Conservation (phyloP, 1,284 basidiomycete species). For the Heterobasidion occidentale region DNA sequence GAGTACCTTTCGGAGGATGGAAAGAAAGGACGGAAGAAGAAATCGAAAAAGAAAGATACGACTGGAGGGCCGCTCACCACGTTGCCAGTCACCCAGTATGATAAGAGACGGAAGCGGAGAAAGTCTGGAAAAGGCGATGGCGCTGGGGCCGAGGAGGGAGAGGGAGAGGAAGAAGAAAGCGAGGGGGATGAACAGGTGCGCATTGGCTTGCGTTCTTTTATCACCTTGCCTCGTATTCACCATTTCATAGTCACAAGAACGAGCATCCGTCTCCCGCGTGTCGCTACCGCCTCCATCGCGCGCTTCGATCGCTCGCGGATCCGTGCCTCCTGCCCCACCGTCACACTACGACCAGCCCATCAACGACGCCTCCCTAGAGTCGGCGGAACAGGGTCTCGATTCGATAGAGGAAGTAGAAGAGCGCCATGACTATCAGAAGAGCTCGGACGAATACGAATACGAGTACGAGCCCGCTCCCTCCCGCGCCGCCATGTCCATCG, state of each 20-base stretch:
- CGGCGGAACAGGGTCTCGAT: slow-evolving; percentile 38
- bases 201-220: too few relatives aligned
- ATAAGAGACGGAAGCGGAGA: slow-evolving; percentile 41
- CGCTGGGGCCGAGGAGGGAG: too few relatives aligned
- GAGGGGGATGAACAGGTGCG: slow-evolving; percentile 21
- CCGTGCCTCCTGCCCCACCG: slow-evolving; percentile 16
- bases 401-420: slow-evolving; percentile 46
- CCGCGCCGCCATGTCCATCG: slow-evolving; percentile 22
- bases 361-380: slow-evolving; percentile 33
- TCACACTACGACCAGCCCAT: slow-evolving; percentile 14
- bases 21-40: slow-evolving; percentile 39
- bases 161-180: slow-evolving; percentile 33
- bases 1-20: slow-evolving; percentile 52
- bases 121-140: slow-evolving; percentile 7
- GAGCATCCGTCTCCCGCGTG: slow-evolving; percentile 22
- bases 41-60: slow-evolving; percentile 46
- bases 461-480: not conserved
- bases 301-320: slow-evolving; percentile 17
- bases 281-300: slow-evolving; percentile 26
- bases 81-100: slow-evolving; percentile 56
- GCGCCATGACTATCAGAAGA: slow-evolving; percentile 9
- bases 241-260: slow-evolving; percentile 4
- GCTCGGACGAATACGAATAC: slow-evolving; percentile 7
- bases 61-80: slow-evolving; percentile 43
- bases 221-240: not conserved